Evolutionary conservation across 495 filamentous ascomycete species (phyloP), one percentile per base, ranked within the genome.

Genomic region (Peziza echinospora): DNA sequence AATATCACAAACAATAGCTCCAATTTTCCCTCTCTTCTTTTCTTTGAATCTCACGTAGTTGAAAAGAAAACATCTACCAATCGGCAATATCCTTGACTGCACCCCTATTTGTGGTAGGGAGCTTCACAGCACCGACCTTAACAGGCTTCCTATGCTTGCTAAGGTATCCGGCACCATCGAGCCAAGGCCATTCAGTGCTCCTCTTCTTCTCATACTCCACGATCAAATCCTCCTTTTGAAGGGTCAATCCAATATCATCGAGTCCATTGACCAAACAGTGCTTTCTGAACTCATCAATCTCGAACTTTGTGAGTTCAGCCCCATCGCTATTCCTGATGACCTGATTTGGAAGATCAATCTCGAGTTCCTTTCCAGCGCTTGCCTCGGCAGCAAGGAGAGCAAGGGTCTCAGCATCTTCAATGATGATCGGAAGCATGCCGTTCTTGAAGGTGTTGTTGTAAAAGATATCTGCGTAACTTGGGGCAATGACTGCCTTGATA

Each of bases 381-480:
- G 87, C 85, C 64, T 92, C 84, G 21, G 71, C 76, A 34, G 80
- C 78, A 50, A 97, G 77, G 53, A 65, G 67, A 7, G 76, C 68
- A 3, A 96, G 68, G 13, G 68, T 73, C 7, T 54, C 70, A 41
- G 75, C 59, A 61, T 86, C 72, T 26, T 69, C 65, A 61, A 97
- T 80, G 28, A 70, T 64, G 51, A 94, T 72, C 22, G 87, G 86
- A 28, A 97, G 71, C 89, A 97, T 97, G 64, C 87, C 89, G 66
- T 97, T 97, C 72, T 97, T 97, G 74, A 94, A 94, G 16, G 83
- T 91, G 67, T 97, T 97, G 73, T 94, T 97, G 75, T 85, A 92
- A 74, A 94, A 94, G 64, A 97, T 97, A 58, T 97, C 89, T 49
- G 84, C 87, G 56, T 81, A 97, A 13, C 77, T 82, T 9, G 85